phyloP scores from a whole-genome alignment of 306 rosid species.

The Begonia peltatifolia region DNA sequence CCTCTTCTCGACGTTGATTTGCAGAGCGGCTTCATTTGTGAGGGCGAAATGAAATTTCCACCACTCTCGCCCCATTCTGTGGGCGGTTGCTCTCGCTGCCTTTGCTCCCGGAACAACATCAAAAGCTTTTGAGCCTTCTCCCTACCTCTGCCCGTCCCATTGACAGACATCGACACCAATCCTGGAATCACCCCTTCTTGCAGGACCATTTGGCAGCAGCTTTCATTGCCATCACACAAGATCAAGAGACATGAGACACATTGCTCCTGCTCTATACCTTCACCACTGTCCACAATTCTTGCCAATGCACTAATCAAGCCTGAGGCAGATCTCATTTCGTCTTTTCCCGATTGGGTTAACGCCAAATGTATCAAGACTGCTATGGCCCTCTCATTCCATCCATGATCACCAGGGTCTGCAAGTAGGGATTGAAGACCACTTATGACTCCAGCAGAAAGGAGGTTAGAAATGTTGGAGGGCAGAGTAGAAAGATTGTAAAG shows the following conservation, averaged over 20 bases:
- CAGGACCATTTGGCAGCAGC: conserved; percentile 71
- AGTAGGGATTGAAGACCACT: conserved; percentile 56
- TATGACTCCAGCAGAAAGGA: conserved; percentile 53
- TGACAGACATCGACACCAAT: conserved; percentile 82
- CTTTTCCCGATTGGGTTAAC: conserved; percentile 45
- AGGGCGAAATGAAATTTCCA: conserved; percentile 18
- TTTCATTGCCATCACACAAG: conserved; percentile 65
- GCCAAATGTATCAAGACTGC: conserved; percentile 74
- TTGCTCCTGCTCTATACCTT: conserved; percentile 80
- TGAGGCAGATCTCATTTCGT: conserved; percentile 42
- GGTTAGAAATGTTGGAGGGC: conserved; percentile 51
- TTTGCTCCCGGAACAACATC: conserved; percentile 82
- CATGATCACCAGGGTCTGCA: conserved; percentile 34
- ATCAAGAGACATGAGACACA: conserved; percentile 68
- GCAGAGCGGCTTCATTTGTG: conserved; percentile 58
- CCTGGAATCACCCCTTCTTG: conserved; percentile 96
- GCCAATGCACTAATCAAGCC: conserved; percentile 53
- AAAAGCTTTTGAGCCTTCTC: conserved; percentile 88
- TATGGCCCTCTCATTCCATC: conserved; percentile 66
- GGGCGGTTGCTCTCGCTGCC: conserved; percentile 60
- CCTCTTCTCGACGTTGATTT: conserved; percentile 66
- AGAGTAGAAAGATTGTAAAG: conserved; percentile 73
- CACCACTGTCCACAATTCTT: conserved; percentile 50
- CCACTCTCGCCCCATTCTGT: conserved; percentile 23
- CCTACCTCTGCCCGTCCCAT: conserved; percentile 75